Evolutionary conservation across 1,284 basidiomycete species (phyloP).

Genomic region (Mycocalia duriaeana): DNA sequence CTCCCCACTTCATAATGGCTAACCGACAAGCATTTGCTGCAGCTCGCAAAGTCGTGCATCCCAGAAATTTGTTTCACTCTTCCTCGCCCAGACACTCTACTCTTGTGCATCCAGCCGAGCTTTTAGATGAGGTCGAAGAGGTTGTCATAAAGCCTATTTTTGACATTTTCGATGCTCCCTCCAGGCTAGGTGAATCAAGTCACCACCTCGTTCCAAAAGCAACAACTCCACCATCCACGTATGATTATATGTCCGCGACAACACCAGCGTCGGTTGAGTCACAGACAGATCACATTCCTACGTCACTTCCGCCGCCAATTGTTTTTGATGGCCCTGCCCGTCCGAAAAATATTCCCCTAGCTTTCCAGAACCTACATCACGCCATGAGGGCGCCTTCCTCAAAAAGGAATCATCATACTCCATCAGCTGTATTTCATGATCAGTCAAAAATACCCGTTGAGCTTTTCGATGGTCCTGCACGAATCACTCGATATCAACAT

Average conservation of each 20-base stretch:
- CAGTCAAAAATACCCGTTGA: constrained; percentile 23
- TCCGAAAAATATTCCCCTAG: constrained; percentile 25
- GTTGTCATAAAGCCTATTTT: constrained; percentile 24
- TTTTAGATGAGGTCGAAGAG: constrained; percentile 15
- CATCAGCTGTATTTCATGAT: constrained; percentile 10
- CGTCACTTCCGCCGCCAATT: constrained; percentile 34
- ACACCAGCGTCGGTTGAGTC: constrained; percentile 5
- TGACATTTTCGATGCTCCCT: constrained; percentile 41
- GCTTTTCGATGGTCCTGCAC: constrained; percentile 41
- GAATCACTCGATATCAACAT: constrained; percentile 24
- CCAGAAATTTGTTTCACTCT: constrained; percentile 16
- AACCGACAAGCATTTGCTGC: constrained; percentile 1
- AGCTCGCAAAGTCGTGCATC: constrained; percentile 1
- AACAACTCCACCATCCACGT: constrained; percentile 4
- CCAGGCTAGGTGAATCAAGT: constrained; percentile 24
- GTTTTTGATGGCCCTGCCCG: constrained; percentile 42
- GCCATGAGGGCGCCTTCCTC: constrained; percentile 10
- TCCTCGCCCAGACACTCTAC: constrained; percentile 17
- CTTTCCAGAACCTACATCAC: constrained; percentile 15
- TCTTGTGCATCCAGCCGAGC: constrained; percentile 12
- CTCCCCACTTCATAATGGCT: constrained; percentile 2
- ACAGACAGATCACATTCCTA: constrained; percentile 18
- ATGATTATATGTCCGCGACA: neutral
- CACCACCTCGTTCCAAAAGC: constrained; percentile 16
- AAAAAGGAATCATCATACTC: constrained; percentile 10